These are phyloP conservation scores for Penicillium sp. DNA, from an alignment of 2,329 filamentous ascomycete species.

Conservation along the genomic window DNA sequence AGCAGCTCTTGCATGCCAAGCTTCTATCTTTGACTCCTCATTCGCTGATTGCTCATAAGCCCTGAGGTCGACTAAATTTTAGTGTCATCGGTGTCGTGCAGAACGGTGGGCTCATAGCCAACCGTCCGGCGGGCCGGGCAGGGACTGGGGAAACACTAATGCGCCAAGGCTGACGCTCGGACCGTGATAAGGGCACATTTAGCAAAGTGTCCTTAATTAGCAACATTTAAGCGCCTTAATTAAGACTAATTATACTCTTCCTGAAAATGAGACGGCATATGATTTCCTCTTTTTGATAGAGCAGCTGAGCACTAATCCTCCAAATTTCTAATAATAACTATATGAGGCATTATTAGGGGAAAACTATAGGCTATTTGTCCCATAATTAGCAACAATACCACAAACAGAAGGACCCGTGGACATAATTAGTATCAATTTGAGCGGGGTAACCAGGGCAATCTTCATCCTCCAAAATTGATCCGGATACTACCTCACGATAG, in stretches of 20 bases:
- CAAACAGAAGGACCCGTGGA: background rate
- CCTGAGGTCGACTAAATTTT: background rate
- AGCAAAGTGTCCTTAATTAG: slow-evolving; percentile 21
- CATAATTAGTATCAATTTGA: slow-evolving; percentile 11
- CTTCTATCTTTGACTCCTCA: slow-evolving; percentile 8
- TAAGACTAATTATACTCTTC: slow-evolving; percentile 6
- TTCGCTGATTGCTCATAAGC: slow-evolving; percentile 5
- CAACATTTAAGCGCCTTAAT: slow-evolving; percentile 16
- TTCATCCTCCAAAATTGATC: background rate
- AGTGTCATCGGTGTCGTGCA: slow-evolving; percentile 5
- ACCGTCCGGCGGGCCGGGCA: slow-evolving; percentile 10
- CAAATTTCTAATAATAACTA: slow-evolving; percentile 7
- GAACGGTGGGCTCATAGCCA: slow-evolving; percentile 5
- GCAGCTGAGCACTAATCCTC: background rate
- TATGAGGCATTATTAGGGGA: background rate
- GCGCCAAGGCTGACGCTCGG: slow-evolving; percentile 8
- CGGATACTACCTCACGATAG: background rate
- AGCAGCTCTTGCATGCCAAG: slow-evolving; percentile 21
- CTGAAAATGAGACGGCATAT: background rate
- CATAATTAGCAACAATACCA: slow-evolving; percentile 8
- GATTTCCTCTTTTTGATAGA: background rate
- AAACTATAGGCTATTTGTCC: background rate
- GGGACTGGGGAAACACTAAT: slow-evolving; percentile 4
- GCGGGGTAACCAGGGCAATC: background rate
- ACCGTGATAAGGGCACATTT: slow-evolving; percentile 10